phyloP scores from a whole-genome alignment of 208 protist species.

The Leishmania tarentolae region DNA sequence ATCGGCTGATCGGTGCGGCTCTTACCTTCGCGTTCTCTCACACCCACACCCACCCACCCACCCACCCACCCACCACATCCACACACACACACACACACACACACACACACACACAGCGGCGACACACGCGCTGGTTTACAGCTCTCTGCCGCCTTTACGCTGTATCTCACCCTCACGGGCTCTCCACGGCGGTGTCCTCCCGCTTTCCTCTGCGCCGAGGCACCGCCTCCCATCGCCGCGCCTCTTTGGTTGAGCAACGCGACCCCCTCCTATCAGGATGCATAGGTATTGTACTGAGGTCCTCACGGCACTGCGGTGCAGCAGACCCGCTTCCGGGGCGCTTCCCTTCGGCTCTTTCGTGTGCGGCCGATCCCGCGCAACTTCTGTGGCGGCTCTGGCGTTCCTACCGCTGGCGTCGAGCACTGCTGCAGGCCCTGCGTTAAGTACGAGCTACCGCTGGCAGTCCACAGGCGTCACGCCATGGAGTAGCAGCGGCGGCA shows the following conservation, averaged over 20 bases:
- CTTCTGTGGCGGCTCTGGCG: neutral
- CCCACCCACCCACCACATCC: neutral
- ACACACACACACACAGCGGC: neutral
- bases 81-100: slow-evolving; percentile 5
- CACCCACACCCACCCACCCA: neutral
- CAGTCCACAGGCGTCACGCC: slow-evolving; percentile 48
- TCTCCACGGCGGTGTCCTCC: neutral
- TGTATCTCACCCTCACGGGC: too few species aligned
- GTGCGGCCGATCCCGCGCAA: neutral
- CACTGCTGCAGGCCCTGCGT: neutral
- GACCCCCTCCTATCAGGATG: slow-evolving; percentile 10
- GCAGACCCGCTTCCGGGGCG: neutral
- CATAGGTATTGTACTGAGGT: slow-evolving; percentile 4
- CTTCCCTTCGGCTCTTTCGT: neutral
- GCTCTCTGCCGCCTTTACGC: too few species aligned
- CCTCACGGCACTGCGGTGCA: slow-evolving; percentile 8
- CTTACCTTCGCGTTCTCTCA: neutral
- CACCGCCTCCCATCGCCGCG: neutral
- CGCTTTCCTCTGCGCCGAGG: neutral
- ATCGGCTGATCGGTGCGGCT: neutral
- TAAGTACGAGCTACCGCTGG: slow-evolving; percentile 8
- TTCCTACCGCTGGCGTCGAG: neutral
- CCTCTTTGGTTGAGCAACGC: neutral
- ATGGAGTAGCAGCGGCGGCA: slow-evolving; percentile 41
- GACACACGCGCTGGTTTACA: neutral